Conservation (phyloP, 1,284 basidiomycete species). For the Microbotryum intermedium region DNA sequence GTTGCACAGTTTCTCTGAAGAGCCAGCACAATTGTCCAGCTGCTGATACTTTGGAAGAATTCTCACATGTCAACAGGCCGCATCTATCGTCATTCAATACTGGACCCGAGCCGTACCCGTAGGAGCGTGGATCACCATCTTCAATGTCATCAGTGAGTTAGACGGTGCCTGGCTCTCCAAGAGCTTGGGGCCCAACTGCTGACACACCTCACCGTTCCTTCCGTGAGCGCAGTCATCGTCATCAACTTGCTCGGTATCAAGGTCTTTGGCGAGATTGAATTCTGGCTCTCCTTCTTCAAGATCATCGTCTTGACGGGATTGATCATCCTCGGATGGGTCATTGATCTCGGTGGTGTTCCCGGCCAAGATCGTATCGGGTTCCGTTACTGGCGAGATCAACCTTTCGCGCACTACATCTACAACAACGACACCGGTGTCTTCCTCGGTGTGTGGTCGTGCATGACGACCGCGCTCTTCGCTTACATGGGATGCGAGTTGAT, state of each 20-base stretch:
- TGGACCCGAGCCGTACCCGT: conserved; percentile 15
- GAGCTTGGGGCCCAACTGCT: conserved; percentile 34
- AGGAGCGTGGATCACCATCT: conserved; percentile 39
- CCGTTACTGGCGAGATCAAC: conserved; percentile 64
- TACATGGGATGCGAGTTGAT: conserved; percentile 69
- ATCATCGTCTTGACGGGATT: conserved; percentile 31
- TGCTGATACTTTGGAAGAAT: conserved; percentile 2
- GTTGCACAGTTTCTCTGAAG: too few species aligned
- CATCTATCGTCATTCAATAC: conserved; percentile 32
- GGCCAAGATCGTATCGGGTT: conserved; percentile 56
- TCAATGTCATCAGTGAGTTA: conserved; percentile 35
- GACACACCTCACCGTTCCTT: conserved; percentile 18
- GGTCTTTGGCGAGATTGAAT: conserved; percentile 55
- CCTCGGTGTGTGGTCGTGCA: conserved; percentile 37
- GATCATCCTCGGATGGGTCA: conserved; percentile 51
- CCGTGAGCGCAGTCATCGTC: conserved; percentile 25
- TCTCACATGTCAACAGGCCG: conserved; percentile 19
- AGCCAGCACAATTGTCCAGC: conserved; percentile 1
- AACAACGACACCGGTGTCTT: conserved; percentile 38
- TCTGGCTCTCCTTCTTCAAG: conserved; percentile 40
- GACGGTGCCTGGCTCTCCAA: too few species aligned
- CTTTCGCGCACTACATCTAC: conserved; percentile 44
- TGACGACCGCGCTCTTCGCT: conserved; percentile 47
- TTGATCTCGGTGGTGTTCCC: conserved; percentile 60
- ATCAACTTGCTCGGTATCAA: conserved; percentile 41